phyloP scores from a whole-genome alignment of 2,329 filamentous ascomycete species.

The Paecilomyces variotii region DNA sequence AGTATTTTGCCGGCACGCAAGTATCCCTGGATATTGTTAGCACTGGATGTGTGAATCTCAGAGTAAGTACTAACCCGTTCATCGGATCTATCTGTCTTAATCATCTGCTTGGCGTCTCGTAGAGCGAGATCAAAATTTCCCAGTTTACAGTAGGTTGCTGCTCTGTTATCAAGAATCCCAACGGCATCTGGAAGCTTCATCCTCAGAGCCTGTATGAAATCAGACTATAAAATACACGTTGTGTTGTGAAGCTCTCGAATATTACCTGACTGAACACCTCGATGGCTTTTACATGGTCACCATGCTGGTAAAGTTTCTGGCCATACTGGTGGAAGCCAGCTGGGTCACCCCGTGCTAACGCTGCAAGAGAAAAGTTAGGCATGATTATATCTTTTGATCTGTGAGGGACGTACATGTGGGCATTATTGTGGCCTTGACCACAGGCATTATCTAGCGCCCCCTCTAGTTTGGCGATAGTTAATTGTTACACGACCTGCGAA shows the following conservation, averaged over 20 bases:
- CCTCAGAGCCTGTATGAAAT: conserved; percentile 27
- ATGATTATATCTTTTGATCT: neutral
- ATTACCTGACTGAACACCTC: conserved; percentile 33
- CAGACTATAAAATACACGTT: conserved; percentile 2
- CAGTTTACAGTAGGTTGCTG: conserved; percentile 48
- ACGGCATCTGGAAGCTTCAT: conserved; percentile 23
- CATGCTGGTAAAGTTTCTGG: conserved; percentile 35
- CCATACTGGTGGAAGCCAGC: conserved; percentile 30
- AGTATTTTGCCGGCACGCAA: conserved; percentile 46
- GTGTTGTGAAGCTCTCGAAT: neutral
- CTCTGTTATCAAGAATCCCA: conserved; percentile 46
- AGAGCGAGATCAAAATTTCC: conserved; percentile 44
- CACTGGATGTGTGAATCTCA: neutral
- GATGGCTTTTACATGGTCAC: conserved; percentile 37
- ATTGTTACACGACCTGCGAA: neutral
- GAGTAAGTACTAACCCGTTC: conserved; percentile 33
- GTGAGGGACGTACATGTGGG: neutral
- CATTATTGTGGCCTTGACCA: neutral
- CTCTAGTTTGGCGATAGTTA: neutral
- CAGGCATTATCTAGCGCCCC: neutral
- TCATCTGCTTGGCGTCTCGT: conserved; percentile 50
- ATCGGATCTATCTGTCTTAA: conserved; percentile 43
- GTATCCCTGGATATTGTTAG: conserved; percentile 38
- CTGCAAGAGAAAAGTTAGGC: conserved; percentile 2
- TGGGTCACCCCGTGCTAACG: conserved; percentile 10